A percentile compares a stretch with the other conserved stretches of the same genome.
phyloP scores from a whole-genome alignment of 2,329 filamentous ascomycete genomes.

The Basipetospora sp. region DNA sequence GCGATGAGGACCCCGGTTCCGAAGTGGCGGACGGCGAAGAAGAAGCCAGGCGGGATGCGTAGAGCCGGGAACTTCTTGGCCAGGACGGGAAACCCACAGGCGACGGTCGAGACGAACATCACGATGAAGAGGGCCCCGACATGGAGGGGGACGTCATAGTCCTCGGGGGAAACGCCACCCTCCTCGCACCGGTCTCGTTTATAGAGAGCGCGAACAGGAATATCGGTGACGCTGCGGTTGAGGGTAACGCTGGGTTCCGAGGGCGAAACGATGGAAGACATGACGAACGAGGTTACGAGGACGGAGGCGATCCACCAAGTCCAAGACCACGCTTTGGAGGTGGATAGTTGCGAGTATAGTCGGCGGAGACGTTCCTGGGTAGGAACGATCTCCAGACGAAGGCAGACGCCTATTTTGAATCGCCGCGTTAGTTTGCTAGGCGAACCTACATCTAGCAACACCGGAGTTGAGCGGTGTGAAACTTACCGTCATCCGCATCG shows the following conservation, averaged over 20 bases:
- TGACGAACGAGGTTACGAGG: conserved; percentile 20
- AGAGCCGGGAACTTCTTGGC: conserved; percentile 36
- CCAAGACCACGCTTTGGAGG: conserved; percentile 24
- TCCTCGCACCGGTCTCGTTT: conserved; percentile 11
- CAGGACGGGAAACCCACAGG: conserved; percentile 39
- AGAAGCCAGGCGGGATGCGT: conserved; percentile 38
- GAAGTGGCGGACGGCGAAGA: conserved; percentile 51
- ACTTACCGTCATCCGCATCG: neutral
- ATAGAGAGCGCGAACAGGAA: conserved; percentile 7
- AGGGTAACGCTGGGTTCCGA: too few relatives aligned
- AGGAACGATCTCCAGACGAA: conserved; percentile 6
- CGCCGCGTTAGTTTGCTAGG: neutral
- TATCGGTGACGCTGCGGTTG: too few relatives aligned
- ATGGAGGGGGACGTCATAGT: conserved; percentile 43
- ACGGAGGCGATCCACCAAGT: conserved; percentile 28
- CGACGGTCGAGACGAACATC: conserved; percentile 31
- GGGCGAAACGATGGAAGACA: conserved; percentile 10
- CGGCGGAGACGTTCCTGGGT: conserved; percentile 14
- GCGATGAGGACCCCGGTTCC: conserved; percentile 62
- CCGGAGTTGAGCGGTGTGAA: too few relatives aligned
- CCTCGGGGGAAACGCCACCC: conserved; percentile 17
- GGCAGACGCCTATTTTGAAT: neutral
- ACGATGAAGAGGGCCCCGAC: conserved; percentile 41
- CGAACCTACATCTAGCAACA: neutral
- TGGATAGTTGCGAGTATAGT: conserved; percentile 13